A percentile compares a stretch with the other conserved stretches of the same genome.
Conservation (phyloP, 108 stramenopile species). For the Nannochloropsis gaditana region DNA sequence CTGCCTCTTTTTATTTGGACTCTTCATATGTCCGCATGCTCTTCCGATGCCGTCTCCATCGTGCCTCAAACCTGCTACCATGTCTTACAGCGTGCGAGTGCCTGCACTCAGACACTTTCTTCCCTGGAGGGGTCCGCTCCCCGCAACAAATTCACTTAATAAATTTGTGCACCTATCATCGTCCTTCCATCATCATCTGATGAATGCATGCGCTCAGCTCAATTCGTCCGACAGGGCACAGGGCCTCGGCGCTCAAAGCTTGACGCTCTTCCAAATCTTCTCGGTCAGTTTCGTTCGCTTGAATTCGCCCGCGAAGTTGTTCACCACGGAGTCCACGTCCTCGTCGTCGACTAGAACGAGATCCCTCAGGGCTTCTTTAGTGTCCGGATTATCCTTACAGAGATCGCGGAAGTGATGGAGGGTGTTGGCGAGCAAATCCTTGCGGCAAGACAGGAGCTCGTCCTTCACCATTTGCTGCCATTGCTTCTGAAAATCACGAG, state of each 20-base stretch:
- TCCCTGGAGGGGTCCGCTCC: too few species aligned
- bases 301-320: neutral
- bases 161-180: too few species aligned
- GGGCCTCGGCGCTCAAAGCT: neutral
- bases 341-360: neutral
- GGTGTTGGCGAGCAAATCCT: neutral
- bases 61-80: too few species aligned
- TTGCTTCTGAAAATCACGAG: neutral
- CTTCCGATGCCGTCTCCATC: too few species aligned
- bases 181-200: too few species aligned
- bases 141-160: too few species aligned
- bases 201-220: too few species aligned
- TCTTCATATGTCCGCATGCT: too few species aligned
- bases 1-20: too few species aligned
- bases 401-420: conserved; percentile 6
- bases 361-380: conserved; percentile 4
- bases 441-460: conserved; percentile 14
- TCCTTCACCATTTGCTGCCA: conserved; percentile 18
- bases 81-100: too few species aligned
- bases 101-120: too few species aligned
- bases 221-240: too few species aligned
- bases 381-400: conserved; percentile 9
- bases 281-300: neutral
- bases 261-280: conserved; percentile 1
- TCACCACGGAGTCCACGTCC: conserved; percentile 6